Evolutionary conservation across 768 basidiomycete species (phyloP).

Genomic region (Coprinopsis marcescibilis): DNA sequence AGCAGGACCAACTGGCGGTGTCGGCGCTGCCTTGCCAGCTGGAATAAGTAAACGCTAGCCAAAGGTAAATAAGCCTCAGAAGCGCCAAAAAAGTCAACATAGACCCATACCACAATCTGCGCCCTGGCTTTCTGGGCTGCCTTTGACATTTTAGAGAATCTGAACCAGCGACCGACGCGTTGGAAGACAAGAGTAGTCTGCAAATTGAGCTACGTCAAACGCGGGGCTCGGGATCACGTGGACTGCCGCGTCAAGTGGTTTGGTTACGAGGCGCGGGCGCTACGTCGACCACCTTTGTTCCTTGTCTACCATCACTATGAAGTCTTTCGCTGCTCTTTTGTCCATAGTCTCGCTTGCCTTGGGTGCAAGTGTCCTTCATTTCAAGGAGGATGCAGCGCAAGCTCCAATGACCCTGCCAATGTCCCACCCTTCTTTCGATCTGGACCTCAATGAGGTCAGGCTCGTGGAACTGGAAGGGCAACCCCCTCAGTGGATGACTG

Average conservation of each 20-base stretch:
- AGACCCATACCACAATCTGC: conserved; percentile 65
- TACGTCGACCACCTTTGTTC: background rate
- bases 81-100: conserved; percentile 11
- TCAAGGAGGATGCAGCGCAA: conserved; percentile 26
- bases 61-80: conserved; percentile 7
- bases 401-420: conserved; percentile 28
- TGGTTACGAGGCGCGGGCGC: background rate
- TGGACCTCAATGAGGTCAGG: conserved; percentile 67
- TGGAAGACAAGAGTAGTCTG: background rate
- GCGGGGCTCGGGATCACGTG: background rate
- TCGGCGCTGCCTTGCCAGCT: conserved; percentile 93
- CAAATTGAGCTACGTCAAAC: conserved; percentile 2
- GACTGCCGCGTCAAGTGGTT: background rate
- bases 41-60: conserved; percentile 76
- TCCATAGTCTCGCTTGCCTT: conserved; percentile 37
- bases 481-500: conserved; percentile 75
- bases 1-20: conserved; percentile 94
- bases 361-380: conserved; percentile 31
- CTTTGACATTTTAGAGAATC: conserved; percentile 57
- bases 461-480: conserved; percentile 72
- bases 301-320: conserved; percentile 34
- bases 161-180: conserved; percentile 4
- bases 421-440: conserved; percentile 53
- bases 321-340: conserved; percentile 39
- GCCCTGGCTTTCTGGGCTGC: conserved; percentile 54